A percentile compares a stretch with the other conserved stretches of the same genome.
Evolutionary conservation across 2,329 filamentous ascomycete genomes (phyloP).

Genomic region (Sporothrix pallida): DNA sequence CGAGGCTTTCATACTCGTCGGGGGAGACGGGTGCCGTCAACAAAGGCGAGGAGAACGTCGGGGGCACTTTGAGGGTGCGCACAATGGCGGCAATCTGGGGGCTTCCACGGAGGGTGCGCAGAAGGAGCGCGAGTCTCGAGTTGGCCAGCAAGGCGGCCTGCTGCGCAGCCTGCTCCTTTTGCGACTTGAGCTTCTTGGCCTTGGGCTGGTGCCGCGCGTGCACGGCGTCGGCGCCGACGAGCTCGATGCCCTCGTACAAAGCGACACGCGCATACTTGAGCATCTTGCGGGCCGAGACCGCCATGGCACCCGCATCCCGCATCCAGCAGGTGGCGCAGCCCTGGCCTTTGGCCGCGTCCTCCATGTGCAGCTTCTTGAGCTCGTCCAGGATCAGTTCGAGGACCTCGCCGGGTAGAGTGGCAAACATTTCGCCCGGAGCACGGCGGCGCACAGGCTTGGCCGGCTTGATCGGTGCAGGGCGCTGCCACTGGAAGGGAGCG

Average conservation of each 20-base stretch:
- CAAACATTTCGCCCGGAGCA: slow-evolving; percentile 58
- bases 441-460: slow-evolving; percentile 43
- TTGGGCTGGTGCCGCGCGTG: slow-evolving; percentile 59
- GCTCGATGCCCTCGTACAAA: slow-evolving; percentile 64
- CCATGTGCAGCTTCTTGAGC: slow-evolving; percentile 59
- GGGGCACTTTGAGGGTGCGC: slow-evolving; percentile 62
- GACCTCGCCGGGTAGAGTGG: slow-evolving; percentile 63
- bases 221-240: slow-evolving; percentile 60
- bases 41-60: slow-evolving; percentile 39
- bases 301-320: slow-evolving; percentile 62
- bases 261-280: slow-evolving; percentile 57
- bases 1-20: slow-evolving; percentile 61
- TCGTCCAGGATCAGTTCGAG: slow-evolving; percentile 61
- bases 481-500: slow-evolving; percentile 26
- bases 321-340: slow-evolving; percentile 71
- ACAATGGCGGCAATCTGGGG: slow-evolving; percentile 61
- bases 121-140: slow-evolving; percentile 60
- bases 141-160: slow-evolving; percentile 53
- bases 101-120: slow-evolving; percentile 61
- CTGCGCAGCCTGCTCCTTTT: slow-evolving; percentile 43
- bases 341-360: neutral
- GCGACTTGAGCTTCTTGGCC: slow-evolving; percentile 62
- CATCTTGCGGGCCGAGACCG: slow-evolving; percentile 58
- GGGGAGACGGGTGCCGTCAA: slow-evolving; percentile 40
- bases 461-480: slow-evolving; percentile 41